Evolutionary conservation across 768 basidiomycete species (phyloP).

Genomic region (Phylloporus rhodoxanthus): DNA sequence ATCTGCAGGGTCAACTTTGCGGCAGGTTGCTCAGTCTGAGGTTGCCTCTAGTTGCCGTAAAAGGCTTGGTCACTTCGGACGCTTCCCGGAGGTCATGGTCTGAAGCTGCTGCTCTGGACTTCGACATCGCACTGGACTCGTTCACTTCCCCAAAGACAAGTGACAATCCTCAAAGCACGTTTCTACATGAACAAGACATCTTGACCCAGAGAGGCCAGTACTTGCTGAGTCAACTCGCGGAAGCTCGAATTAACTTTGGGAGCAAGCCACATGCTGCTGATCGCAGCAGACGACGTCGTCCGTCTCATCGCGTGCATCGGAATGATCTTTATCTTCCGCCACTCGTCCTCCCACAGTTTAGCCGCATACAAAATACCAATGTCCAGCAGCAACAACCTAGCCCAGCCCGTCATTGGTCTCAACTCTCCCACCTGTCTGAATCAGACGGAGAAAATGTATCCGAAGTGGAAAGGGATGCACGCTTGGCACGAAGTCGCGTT

Average conservation of each 20-base stretch:
- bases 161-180: constrained; percentile 55
- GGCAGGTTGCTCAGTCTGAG: constrained; percentile 57
- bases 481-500: constrained; percentile 62
- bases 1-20: constrained; percentile 64
- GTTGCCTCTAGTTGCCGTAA: constrained; percentile 46
- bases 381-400: constrained; percentile 5
- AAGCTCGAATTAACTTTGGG: constrained; percentile 9
- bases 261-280: background rate
- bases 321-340: constrained; percentile 50
- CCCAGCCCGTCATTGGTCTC: constrained; percentile 18
- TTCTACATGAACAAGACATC: constrained; percentile 65
- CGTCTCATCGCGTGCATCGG: constrained; percentile 28
- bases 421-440: constrained; percentile 41
- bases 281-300: constrained; percentile 2
- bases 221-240: constrained; percentile 39
- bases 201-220: constrained; percentile 56
- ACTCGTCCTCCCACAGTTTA: constrained; percentile 28
- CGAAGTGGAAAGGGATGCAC: constrained; percentile 65
- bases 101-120: constrained; percentile 50
- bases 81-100: constrained; percentile 50
- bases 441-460: constrained; percentile 60
- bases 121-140: constrained; percentile 60
- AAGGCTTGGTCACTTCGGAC: constrained; percentile 43
- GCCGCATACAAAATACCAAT: background rate
- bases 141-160: constrained; percentile 56